These are phyloP conservation scores for Fraxinus nigra DNA, from an alignment of 305 asterid species.

Conservation along the genomic window DNA sequence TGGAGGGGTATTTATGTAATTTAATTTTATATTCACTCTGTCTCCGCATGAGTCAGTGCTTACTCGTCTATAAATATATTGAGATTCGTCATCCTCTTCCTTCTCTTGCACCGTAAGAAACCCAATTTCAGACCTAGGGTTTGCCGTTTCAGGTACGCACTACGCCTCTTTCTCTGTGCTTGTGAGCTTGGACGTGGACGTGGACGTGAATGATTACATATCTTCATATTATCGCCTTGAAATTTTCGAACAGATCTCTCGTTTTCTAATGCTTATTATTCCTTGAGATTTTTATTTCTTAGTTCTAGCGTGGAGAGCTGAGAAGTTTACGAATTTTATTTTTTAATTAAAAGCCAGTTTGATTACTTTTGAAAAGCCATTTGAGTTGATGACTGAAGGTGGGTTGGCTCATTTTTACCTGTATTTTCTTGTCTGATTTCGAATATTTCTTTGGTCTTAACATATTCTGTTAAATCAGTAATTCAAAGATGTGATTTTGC, in stretches of 20 bases:
- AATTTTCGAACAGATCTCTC: background rate
- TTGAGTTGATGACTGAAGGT: background rate
- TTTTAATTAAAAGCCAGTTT: background rate
- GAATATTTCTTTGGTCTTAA: background rate
- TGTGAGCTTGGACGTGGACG: background rate
- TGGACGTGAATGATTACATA: background rate
- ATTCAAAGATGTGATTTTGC: background rate
- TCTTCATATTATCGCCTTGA: background rate
- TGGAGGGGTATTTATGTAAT: background rate
- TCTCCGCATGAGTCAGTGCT: background rate
- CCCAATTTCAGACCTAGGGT: background rate
- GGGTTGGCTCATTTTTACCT: background rate
- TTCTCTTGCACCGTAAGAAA: background rate
- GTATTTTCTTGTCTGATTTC: background rate
- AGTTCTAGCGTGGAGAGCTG: background rate
- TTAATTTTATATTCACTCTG: background rate
- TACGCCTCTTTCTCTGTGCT: background rate
- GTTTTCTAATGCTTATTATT: background rate
- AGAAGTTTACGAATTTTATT: background rate
- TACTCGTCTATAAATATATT: background rate
- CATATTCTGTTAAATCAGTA: background rate
- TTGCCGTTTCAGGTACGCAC: background rate
- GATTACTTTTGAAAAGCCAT: background rate
- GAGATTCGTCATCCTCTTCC: background rate
- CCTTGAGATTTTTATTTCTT: background rate